Evolutionary conservation across 192 early-diverging fungal genomes (phyloP).

Genomic region (Coemansia sp.): DNA sequence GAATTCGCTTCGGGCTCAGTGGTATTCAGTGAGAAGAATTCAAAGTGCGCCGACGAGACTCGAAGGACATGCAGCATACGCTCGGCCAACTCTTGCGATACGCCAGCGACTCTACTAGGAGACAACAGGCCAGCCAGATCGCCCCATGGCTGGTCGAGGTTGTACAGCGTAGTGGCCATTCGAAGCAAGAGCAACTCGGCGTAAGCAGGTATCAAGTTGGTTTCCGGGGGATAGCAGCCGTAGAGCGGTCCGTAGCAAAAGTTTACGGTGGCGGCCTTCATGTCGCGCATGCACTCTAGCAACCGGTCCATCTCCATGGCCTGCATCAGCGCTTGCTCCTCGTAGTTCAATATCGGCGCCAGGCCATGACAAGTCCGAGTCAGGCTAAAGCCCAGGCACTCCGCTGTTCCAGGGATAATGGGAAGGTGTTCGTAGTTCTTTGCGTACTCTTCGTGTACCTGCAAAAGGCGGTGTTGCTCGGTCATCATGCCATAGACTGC

Average conservation of each 20-base stretch:
- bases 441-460: conserved; percentile 25
- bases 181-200: conserved; percentile 36
- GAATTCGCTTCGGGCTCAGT: neutral
- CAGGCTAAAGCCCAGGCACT: conserved; percentile 31
- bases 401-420: conserved; percentile 17
- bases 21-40: conserved; percentile 43
- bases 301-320: conserved; percentile 52
- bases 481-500: conserved; percentile 57
- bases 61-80: conserved; percentile 27
- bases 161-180: conserved; percentile 41
- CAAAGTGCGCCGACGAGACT: conserved; percentile 29
- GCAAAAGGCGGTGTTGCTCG: conserved; percentile 43
- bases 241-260: conserved; percentile 35
- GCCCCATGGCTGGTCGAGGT: conserved; percentile 41
- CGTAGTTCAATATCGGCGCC: conserved; percentile 47
- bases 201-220: conserved; percentile 20
- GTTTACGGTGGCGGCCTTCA: conserved; percentile 36
- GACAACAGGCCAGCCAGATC: conserved; percentile 20
- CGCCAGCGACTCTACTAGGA: conserved; percentile 21
- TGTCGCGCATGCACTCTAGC: conserved; percentile 37
- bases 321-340: conserved; percentile 46
- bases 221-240: conserved; percentile 33
- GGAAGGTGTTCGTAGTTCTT: conserved; percentile 13
- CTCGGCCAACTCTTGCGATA: conserved; percentile 11
- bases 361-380: conserved; percentile 41